Conservation (phyloP, 129 eudicot genomes). For the Apium graveolens region DNA sequence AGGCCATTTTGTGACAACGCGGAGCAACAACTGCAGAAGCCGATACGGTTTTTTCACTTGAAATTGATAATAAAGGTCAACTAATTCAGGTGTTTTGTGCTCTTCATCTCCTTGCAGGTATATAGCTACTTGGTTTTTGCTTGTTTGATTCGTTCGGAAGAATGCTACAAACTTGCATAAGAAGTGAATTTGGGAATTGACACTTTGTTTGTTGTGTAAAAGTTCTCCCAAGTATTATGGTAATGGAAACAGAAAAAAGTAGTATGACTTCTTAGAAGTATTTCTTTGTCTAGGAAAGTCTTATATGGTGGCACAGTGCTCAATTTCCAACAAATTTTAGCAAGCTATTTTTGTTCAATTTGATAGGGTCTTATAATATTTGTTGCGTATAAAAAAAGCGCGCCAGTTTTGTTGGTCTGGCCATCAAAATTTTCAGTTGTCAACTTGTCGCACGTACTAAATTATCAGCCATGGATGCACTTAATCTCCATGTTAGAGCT, state of each 20-base stretch:
- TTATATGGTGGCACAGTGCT: background rate
- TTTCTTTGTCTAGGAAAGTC: background rate
- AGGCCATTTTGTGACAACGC: slow-evolving; percentile 74
- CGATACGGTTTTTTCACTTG: slow-evolving; percentile 47
- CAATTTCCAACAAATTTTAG: no score
- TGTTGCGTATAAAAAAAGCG: background rate
- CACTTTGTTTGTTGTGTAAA: background rate
- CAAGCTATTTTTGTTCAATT: background rate
- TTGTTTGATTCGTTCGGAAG: background rate
- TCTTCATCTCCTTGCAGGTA: background rate
- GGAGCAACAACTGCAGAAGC: slow-evolving; percentile 90
- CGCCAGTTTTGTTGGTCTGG: background rate
- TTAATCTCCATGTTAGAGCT: background rate
- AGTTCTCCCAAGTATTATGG: background rate
- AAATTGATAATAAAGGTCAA: slow-evolving; percentile 61
- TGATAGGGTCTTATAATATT: no score
- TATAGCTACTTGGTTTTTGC: background rate
- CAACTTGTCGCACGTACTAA: background rate
- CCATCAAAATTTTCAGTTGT: background rate
- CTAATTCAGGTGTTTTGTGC: slow-evolving; percentile 52
- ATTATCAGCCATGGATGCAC: background rate
- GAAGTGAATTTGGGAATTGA: background rate
- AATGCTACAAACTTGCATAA: background rate
- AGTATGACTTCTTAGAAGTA: background rate
- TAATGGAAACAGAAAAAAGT: no score